A percentile compares a stretch with the other conserved stretches of the same genome.
phyloP scores from a whole-genome alignment of 257 asterid species.

The Penstemon barbatus region DNA sequence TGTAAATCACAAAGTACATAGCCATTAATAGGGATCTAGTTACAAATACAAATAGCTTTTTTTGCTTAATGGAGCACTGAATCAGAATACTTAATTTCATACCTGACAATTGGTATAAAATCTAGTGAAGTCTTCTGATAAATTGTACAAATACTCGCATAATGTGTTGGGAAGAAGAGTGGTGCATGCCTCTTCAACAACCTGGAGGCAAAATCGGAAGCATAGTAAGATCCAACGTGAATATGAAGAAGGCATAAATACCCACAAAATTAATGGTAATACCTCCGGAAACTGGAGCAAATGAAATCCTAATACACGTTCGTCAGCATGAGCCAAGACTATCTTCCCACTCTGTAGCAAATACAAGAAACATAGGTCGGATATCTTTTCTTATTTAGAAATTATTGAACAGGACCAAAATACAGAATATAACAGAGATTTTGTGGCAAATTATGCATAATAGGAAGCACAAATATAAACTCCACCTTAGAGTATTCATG shows the following conservation, averaged over 20 bases:
- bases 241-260: neutral
- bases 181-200: slow-evolving; percentile 78
- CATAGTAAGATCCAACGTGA: slow-evolving; percentile 23
- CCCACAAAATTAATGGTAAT: neutral
- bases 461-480: neutral
- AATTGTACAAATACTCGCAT: slow-evolving; percentile 81
- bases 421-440: too few species aligned
- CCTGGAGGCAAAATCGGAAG: slow-evolving; percentile 39
- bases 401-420: too few species aligned
- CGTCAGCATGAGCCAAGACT: slow-evolving; percentile 77
- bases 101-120: slow-evolving; percentile 94
- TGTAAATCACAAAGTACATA: neutral
- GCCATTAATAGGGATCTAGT: neutral
- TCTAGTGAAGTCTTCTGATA: slow-evolving; percentile 85
- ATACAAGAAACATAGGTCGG: neutral
- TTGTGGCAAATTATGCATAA: too few species aligned
- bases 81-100: slow-evolving; percentile 8
- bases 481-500: neutral
- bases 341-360: slow-evolving; percentile 56
- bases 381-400: too few species aligned
- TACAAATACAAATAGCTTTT: neutral
- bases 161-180: slow-evolving; percentile 64
- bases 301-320: slow-evolving; percentile 78
- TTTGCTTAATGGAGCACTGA: neutral
- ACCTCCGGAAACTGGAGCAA: slow-evolving; percentile 92